Conservation (phyloP, 208 protist genomes). For the Trypanosomatidae sp. region DNA sequence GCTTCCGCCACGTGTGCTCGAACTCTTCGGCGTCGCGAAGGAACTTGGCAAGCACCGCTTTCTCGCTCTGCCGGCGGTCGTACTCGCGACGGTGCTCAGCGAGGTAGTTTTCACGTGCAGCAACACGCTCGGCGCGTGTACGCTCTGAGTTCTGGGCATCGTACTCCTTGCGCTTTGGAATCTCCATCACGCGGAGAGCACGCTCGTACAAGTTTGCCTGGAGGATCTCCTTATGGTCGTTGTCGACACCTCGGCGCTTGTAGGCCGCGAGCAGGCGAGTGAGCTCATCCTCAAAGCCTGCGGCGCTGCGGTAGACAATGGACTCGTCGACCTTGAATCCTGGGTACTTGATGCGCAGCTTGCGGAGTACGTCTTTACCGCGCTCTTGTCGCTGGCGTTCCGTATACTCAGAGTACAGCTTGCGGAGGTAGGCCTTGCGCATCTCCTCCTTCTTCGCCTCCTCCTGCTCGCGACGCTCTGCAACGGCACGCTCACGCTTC, state of each 20-base stretch:
- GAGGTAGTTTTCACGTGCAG: slow-evolving; percentile 65
- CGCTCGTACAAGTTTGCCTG: slow-evolving; percentile 76
- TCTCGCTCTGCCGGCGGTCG: slow-evolving; percentile 66
- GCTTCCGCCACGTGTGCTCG: slow-evolving; percentile 48
- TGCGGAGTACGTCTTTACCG: slow-evolving; percentile 53
- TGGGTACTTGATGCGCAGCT: slow-evolving; percentile 74
- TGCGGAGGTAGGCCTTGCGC: slow-evolving; percentile 34
- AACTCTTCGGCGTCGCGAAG: slow-evolving; percentile 56
- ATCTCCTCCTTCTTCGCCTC: slow-evolving; percentile 47
- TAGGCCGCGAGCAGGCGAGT: slow-evolving; percentile 42
- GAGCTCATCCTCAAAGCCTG: slow-evolving; percentile 73
- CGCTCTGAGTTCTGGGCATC: slow-evolving; percentile 51
- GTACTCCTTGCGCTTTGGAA: slow-evolving; percentile 62
- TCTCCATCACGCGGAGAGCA: slow-evolving; percentile 63
- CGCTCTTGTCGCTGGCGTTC: slow-evolving; percentile 65
- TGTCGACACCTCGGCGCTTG: slow-evolving; percentile 23
- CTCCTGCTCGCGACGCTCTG: slow-evolving; percentile 50
- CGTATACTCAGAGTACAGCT: slow-evolving; percentile 54
- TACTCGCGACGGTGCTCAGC: slow-evolving; percentile 81
- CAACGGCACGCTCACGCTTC: slow-evolving; percentile 35
- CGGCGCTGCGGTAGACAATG: slow-evolving; percentile 47
- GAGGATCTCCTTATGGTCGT: slow-evolving; percentile 56
- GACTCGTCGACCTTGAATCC: slow-evolving; percentile 60
- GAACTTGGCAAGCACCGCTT: slow-evolving; percentile 58
- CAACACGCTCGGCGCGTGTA: slow-evolving; percentile 51